These are phyloP conservation scores for Thermoascus crustaceus DNA, from an alignment of 2,329 filamentous ascomycete species.

Conservation along the genomic window DNA sequence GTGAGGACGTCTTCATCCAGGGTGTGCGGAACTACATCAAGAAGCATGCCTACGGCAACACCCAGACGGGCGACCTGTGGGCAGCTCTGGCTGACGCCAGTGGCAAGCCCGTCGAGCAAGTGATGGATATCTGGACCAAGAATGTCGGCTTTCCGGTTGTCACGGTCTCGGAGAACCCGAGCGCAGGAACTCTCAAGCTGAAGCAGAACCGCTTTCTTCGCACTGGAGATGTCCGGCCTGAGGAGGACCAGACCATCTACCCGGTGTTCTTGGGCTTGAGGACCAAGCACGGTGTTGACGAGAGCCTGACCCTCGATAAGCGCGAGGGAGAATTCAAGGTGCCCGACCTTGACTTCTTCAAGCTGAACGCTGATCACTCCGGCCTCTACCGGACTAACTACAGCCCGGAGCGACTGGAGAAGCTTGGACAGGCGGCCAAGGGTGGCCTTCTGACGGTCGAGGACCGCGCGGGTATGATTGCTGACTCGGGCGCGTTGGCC, in stretches of 20 bases:
- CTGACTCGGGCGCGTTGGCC: conserved; percentile 82
- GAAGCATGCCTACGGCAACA: conserved; percentile 96
- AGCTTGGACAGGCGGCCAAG: conserved; percentile 81
- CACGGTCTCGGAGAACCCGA: conserved; percentile 68
- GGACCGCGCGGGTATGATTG: conserved; percentile 89
- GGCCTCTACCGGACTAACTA: conserved; percentile 89
- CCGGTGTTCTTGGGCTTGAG: conserved; percentile 83
- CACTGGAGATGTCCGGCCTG: conserved; percentile 85
- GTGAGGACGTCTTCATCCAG: conserved; percentile 87
- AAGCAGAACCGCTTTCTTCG: conserved; percentile 94
- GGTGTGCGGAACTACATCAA: conserved; percentile 85
- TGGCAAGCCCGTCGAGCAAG: conserved; percentile 78
- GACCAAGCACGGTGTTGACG: conserved; percentile 74
- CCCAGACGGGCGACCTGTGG: conserved; percentile 85
- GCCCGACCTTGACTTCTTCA: conserved; percentile 79
- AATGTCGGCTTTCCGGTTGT: conserved; percentile 90
- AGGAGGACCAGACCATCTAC: conserved; percentile 81
- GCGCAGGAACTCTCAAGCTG: conserved; percentile 65
- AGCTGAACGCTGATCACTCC: conserved; percentile 91
- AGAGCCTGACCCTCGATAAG: conserved; percentile 61
- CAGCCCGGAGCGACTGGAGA: conserved; percentile 69
- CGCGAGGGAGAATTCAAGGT: conserved; percentile 73
- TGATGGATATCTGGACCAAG: conserved; percentile 97
- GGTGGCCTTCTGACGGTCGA: conserved; percentile 73
- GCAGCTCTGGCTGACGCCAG: conserved; percentile 77